phyloP scores from a whole-genome alignment of 108 stramenopile genomes.

The Cylindrotheca fusiformis region DNA sequence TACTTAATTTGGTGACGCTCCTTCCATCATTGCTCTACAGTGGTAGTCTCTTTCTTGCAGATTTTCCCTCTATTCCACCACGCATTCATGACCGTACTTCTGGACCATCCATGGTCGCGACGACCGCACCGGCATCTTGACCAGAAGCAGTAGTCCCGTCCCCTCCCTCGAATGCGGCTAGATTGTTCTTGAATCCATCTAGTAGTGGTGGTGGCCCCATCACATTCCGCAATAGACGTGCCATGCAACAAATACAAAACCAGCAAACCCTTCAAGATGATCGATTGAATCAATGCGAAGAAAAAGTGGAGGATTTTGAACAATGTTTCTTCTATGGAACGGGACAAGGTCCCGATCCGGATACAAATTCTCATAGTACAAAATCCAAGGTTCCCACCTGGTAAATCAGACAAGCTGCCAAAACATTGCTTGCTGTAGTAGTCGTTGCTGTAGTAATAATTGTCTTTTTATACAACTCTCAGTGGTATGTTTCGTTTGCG shows the following conservation, averaged over 20 bases:
- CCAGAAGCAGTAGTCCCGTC: neutral
- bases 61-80: too few relatives aligned
- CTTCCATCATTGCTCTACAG: too few relatives aligned
- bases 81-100: too few relatives aligned
- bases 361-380: neutral
- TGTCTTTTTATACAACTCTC: too few relatives aligned
- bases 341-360: neutral
- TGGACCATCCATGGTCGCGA: too few relatives aligned
- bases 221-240: neutral
- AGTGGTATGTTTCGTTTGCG: too few relatives aligned
- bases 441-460: too few relatives aligned
- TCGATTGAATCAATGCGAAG: constrained; percentile 14
- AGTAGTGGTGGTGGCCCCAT: neutral
- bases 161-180: constrained; percentile 4
- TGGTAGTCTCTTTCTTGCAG: too few relatives aligned
- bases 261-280: constrained; percentile 18
- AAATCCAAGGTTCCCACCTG: constrained; percentile 12
- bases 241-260: constrained; percentile 1
- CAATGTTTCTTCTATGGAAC: constrained; percentile 33
- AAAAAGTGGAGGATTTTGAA: constrained; percentile 18
- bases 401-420: neutral
- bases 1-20: too few relatives aligned
- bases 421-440: neutral
- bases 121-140: neutral
- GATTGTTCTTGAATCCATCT: constrained; percentile 1